Conservation (phyloP, 768 basidiomycete genomes). For the Russula vinacea region DNA sequence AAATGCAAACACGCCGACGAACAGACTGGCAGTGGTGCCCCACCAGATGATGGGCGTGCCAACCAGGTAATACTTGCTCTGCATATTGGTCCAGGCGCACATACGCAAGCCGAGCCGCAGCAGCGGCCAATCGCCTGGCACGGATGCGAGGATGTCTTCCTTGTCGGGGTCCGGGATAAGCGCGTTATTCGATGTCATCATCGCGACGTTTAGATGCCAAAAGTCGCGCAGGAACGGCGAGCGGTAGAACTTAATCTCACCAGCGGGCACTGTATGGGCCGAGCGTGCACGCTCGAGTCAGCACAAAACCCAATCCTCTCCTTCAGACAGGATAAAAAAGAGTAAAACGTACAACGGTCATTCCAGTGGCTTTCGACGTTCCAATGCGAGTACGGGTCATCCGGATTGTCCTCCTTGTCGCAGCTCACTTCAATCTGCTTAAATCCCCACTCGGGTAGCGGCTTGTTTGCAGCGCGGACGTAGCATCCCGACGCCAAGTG, state of each 20-base stretch:
- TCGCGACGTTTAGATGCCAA: slow-evolving; percentile 98
- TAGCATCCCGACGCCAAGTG: slow-evolving; percentile 83
- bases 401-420: slow-evolving; percentile 78
- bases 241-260: slow-evolving; percentile 75
- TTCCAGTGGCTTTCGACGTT: slow-evolving; percentile 99
- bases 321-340: background rate
- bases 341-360: slow-evolving; percentile 67
- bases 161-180: slow-evolving; percentile 97
- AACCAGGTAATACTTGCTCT: slow-evolving; percentile 89
- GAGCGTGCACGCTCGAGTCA: slow-evolving; percentile 1
- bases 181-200: slow-evolving; percentile 99
- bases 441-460: slow-evolving; percentile 97
- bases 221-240: slow-evolving; percentile 97
- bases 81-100: slow-evolving; percentile 91
- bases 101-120: slow-evolving; percentile 87
- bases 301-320: background rate
- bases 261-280: slow-evolving; percentile 66
- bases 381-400: slow-evolving; percentile 89
- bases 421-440: slow-evolving; percentile 98
- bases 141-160: slow-evolving; percentile 94
- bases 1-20: slow-evolving; percentile 51
- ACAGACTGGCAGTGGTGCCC: slow-evolving; percentile 67
- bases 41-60: slow-evolving; percentile 95
- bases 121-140: slow-evolving; percentile 92
- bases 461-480: slow-evolving; percentile 80